Conservation (phyloP, 495 filamentous ascomycete genomes). For the Lasiosphaeria ovina region DNA sequence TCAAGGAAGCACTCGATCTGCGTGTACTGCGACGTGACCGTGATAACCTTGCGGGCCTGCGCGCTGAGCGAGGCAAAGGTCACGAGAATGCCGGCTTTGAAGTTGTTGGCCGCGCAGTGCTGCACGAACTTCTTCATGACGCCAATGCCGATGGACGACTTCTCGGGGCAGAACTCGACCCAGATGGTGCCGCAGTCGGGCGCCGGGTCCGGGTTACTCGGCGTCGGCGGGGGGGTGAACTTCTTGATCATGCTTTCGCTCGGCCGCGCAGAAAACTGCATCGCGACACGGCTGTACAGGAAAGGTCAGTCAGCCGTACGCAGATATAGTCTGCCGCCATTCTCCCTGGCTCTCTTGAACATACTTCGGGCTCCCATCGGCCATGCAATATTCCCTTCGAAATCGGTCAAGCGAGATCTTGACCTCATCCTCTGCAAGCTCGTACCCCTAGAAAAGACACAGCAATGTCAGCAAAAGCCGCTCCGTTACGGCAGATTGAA, state of each 20-base stretch:
- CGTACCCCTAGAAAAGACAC: conserved; percentile 69
- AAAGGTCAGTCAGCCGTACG: conserved; percentile 3
- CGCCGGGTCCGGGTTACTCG: conserved; percentile 60
- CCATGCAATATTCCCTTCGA: conserved; percentile 59
- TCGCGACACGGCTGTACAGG: conserved; percentile 64
- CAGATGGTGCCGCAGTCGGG: conserved; percentile 82
- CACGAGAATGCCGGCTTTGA: conserved; percentile 85
- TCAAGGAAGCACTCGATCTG: conserved; percentile 93
- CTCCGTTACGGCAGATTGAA: background rate
- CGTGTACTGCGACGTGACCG: conserved; percentile 62
- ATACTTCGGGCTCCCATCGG: conserved; percentile 70
- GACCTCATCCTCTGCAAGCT: conserved; percentile 85
- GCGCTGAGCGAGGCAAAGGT: conserved; percentile 77
- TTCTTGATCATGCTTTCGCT: conserved; percentile 78
- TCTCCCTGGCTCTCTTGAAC: conserved; percentile 18
- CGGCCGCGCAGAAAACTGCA: conserved; percentile 84
- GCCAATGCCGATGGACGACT: conserved; percentile 77
- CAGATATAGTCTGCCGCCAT: background rate
- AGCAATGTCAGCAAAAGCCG: background rate
- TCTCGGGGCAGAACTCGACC: conserved; percentile 79
- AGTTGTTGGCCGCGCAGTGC: conserved; percentile 70
- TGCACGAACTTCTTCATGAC: conserved; percentile 88
- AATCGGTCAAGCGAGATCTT: conserved; percentile 78
- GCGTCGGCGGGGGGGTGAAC: conserved; percentile 66
- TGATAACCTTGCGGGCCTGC: conserved; percentile 80